Evolutionary conservation across 2,329 filamentous ascomycete species (phyloP).

Genomic region (Arthrocladium fulminans): DNA sequence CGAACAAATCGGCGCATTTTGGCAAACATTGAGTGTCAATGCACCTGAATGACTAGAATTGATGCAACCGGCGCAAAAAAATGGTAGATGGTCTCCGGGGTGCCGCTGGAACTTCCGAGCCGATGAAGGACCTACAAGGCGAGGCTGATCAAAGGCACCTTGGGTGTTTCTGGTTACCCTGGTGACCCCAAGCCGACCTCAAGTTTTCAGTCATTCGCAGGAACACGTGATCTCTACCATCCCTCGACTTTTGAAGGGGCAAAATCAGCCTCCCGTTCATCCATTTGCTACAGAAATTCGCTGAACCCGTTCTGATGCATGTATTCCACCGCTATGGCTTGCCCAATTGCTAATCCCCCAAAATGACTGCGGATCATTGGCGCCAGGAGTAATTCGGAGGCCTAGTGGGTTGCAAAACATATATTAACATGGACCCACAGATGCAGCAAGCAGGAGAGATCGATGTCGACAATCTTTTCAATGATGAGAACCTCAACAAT

Average conservation of each 20-base stretch:
- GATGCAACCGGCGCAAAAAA: too few relatives aligned
- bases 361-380: too few relatives aligned
- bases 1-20: too few relatives aligned
- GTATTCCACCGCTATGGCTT: too few relatives aligned
- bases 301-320: too few relatives aligned
- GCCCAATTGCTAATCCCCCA: too few relatives aligned
- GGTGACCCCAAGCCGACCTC: background rate
- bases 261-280: too few relatives aligned
- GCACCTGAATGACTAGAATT: too few relatives aligned
- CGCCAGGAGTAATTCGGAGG: background rate
- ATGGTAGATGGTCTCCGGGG: background rate
- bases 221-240: background rate
- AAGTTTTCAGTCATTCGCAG: too few relatives aligned
- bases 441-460: conserved; percentile 17
- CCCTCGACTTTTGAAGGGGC: too few relatives aligned
- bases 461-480: conserved; percentile 20
- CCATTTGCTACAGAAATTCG: too few relatives aligned
- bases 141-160: background rate
- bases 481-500: conserved; percentile 8
- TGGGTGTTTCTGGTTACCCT: background rate
- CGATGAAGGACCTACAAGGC: background rate
- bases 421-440: conserved; percentile 2
- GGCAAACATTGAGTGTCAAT: background rate
- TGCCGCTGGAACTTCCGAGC: background rate
- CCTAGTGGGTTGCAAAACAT: background rate